phyloP scores from a whole-genome alignment of 2,329 filamentous ascomycete genomes.

The Hypoxylon sp. region DNA sequence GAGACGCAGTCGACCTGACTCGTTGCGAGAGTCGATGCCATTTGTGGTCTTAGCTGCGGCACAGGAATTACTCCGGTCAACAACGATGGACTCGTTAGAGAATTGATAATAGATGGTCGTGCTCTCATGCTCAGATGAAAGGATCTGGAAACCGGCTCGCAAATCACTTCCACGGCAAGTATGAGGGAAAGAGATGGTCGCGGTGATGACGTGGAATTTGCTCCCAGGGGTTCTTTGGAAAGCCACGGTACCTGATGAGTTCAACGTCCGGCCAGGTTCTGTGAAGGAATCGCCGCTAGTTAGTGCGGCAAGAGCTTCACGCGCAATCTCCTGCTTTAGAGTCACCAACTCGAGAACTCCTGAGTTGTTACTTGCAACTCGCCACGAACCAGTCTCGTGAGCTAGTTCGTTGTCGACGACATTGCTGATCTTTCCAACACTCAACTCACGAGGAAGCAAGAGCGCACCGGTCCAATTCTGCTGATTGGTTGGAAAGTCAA shows the following conservation, averaged over 20 bases:
- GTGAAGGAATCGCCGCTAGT: constrained; percentile 44
- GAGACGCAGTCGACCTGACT: constrained; percentile 56
- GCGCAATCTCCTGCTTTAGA: constrained; percentile 56
- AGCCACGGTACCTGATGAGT: constrained; percentile 26
- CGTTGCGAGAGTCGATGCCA: constrained; percentile 55
- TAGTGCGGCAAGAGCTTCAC: constrained; percentile 54
- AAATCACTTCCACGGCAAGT: constrained; percentile 53
- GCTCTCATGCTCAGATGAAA: constrained; percentile 56
- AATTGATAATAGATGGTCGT: constrained; percentile 61
- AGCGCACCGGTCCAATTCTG: constrained; percentile 61
- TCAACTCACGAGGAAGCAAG: constrained; percentile 59
- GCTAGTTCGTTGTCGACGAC: constrained; percentile 58
- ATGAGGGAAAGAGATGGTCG: constrained; percentile 55
- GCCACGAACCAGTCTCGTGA: constrained; percentile 57
- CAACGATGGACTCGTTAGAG: constrained; percentile 58
- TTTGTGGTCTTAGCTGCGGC: constrained; percentile 56
- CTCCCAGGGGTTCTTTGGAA: constrained; percentile 44
- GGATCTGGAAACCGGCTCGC: constrained; percentile 58
- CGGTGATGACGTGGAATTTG: constrained; percentile 57
- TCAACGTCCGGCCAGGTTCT: constrained; percentile 46
- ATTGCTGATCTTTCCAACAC: constrained; percentile 56
- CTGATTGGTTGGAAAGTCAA: constrained; percentile 56
- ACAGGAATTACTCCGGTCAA: constrained; percentile 58
- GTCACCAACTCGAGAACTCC: constrained; percentile 56
- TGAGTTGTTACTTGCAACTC: constrained; percentile 50